Evolutionary conservation across 495 filamentous ascomycete species (phyloP), one percentile per base, ranked within the genome.

Genomic region (Aspergillus conjunctus): DNA sequence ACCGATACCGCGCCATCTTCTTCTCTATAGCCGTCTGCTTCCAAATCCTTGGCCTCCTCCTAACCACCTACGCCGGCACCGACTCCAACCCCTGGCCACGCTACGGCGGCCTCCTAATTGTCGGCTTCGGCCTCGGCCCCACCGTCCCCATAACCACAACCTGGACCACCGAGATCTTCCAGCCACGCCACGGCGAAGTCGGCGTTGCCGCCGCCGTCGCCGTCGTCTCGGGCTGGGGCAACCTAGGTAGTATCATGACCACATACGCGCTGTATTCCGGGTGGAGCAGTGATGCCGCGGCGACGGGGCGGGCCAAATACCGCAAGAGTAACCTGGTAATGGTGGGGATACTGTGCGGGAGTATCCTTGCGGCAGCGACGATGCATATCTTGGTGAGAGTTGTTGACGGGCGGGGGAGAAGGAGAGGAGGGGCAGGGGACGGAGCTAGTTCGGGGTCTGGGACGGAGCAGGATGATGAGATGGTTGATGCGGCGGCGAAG

Each of bases 101-200:
- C 14, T 97, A 97, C 71, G 90, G 88, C 39, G 92, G 92, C 1
- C 83, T 97, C n/a, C 76, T 97, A 17, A 86, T 97, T 68, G 87
- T 97, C 51, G 92, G 92, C 7, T 97, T 96, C 71, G 92, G 92
- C 4, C 85, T 97, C 7, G 92, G 92, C 7, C 92, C 92, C 12
- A 97, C 92, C 3, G 92, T 97, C 3, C 92, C 92, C 43, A 91
- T 91, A 70, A 91, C 87, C 68, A 96, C 96, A 91, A 88, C 91
- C 57, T 96, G 92, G 92, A 92, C 92, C 7, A 89, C 84, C 60
- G 90, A 95, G 72, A 89, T 95, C 59, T 96, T 96, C 79, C 92
- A 96, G 71, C 85, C 80, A 18, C 88, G 92, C 4, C 91, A 96
- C 66, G 89, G 92, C 32, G 92, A 96, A 73, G 91, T 96, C 34